Evolutionary conservation across 805 yeast species (phyloP).

Genomic region (Nakazawaea pomicola): DNA sequence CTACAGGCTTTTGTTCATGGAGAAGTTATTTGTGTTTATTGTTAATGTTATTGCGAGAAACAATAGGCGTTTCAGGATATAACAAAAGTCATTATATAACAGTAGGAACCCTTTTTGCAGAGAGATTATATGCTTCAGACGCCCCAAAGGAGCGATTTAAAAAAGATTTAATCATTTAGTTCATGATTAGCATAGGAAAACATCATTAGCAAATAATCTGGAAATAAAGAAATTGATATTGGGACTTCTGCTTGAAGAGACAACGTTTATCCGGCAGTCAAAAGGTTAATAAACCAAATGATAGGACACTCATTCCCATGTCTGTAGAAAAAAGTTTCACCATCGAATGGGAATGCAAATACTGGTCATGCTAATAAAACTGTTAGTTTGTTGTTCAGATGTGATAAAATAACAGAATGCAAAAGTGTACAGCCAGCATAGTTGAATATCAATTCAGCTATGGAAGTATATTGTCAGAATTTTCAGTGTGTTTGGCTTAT

Average conservation of each 20-base stretch:
- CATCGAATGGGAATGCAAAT: background rate
- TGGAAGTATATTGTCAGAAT: conserved; percentile 40
- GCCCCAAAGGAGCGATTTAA: conserved; percentile 26
- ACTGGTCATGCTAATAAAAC: background rate
- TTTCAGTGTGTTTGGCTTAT: conserved; percentile 59
- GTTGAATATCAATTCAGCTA: background rate
- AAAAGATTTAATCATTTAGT: conserved; percentile 34
- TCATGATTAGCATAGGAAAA: conserved; percentile 62
- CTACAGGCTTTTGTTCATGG: no score
- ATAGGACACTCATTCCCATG: background rate
- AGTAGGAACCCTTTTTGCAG: no score
- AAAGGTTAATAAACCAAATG: background rate
- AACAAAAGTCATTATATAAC: no score
- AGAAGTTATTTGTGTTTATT: no score
- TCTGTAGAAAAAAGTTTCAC: conserved; percentile 3
- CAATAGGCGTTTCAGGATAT: no score
- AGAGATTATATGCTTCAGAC: conserved; percentile 30
- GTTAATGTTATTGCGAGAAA: no score
- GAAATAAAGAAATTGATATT: conserved; percentile 5
- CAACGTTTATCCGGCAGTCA: no score
- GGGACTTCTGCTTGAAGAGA: no score
- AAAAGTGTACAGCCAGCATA: background rate
- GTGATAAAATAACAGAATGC: no score
- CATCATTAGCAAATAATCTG: conserved; percentile 38
- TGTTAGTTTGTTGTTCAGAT: no score